These are phyloP conservation scores for Phyllosticta citriasiana DNA, from an alignment of 2,329 filamentous ascomycete genomes.

Conservation along the genomic window DNA sequence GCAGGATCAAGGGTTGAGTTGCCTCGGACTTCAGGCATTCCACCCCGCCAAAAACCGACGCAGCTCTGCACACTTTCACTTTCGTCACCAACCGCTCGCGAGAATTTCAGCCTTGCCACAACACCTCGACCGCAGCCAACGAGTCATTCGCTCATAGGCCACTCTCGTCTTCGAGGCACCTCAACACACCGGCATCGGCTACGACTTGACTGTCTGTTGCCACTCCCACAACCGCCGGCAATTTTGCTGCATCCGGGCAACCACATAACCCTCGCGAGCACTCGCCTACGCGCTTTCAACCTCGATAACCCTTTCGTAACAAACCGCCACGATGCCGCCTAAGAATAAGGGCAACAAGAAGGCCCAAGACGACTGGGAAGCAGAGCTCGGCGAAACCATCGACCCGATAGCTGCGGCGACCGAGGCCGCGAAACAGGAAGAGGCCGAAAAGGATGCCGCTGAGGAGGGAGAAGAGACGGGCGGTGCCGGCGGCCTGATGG, in stretches of 20 bases:
- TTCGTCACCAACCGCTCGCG: conserved; percentile 7
- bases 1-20: not conserved
- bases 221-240: not conserved
- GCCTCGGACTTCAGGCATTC: not conserved
- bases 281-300: not conserved
- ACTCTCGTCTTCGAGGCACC: not conserved
- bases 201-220: not conserved
- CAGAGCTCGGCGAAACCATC: conserved; percentile 72
- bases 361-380: conserved; percentile 86
- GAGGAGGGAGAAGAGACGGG: conserved; percentile 39
- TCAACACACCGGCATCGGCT: not conserved
- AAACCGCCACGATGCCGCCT: conserved; percentile 59
- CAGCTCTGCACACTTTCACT: not conserved
- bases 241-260: not conserved
- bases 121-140: not conserved
- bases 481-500: conserved; percentile 38
- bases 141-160: not conserved
- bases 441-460: conserved; percentile 35
- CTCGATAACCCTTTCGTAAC: not conserved
- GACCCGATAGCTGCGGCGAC: conserved; percentile 48
- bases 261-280: not conserved
- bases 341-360: conserved; percentile 87
- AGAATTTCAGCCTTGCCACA: conserved; percentile 10
- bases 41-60: not conserved
- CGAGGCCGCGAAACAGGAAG: conserved; percentile 12